These are phyloP conservation scores for Cyberlindnera galapagoensis DNA, from an alignment of 805 yeast genomes.

Conservation along the genomic window DNA sequence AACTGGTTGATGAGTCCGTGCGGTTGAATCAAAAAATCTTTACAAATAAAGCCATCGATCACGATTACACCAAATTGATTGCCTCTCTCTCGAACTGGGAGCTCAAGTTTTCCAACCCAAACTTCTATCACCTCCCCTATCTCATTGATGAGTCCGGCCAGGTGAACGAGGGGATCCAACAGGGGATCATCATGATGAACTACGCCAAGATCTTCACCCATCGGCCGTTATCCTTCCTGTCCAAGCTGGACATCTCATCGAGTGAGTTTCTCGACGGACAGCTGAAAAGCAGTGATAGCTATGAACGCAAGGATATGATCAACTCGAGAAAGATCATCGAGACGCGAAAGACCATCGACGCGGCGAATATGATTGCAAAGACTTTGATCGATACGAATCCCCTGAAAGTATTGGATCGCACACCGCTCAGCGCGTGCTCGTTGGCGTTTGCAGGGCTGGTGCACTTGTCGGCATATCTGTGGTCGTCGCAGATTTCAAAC, in stretches of 20 bases:
- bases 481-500: constrained; percentile 37
- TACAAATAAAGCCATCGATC: constrained; percentile 31
- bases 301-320: constrained; percentile 26
- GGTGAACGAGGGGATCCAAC: constrained; percentile 50
- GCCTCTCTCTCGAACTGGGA: constrained; percentile 48
- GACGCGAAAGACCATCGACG: constrained; percentile 47
- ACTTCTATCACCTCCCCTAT: constrained; percentile 34
- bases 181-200: constrained; percentile 39
- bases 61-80: constrained; percentile 32
- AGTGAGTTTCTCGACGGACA: constrained; percentile 23
- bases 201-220: constrained; percentile 51
- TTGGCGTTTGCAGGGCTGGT: constrained; percentile 47
- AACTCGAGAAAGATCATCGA: constrained; percentile 43
- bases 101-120: constrained; percentile 38
- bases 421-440: constrained; percentile 48
- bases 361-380: constrained; percentile 43
- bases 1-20: constrained; percentile 44
- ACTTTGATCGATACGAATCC: constrained; percentile 43
- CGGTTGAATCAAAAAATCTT: constrained; percentile 40
- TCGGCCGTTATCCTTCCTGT: constrained; percentile 45
- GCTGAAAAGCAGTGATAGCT: constrained; percentile 24
- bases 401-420: constrained; percentile 34
- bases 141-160: constrained; percentile 36
- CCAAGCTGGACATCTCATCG: constrained; percentile 42
- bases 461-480: constrained; percentile 45